Evolutionary conservation across 768 basidiomycete genomes (phyloP).

Genomic region (Tylopilus plumbeoviolaceoides): DNA sequence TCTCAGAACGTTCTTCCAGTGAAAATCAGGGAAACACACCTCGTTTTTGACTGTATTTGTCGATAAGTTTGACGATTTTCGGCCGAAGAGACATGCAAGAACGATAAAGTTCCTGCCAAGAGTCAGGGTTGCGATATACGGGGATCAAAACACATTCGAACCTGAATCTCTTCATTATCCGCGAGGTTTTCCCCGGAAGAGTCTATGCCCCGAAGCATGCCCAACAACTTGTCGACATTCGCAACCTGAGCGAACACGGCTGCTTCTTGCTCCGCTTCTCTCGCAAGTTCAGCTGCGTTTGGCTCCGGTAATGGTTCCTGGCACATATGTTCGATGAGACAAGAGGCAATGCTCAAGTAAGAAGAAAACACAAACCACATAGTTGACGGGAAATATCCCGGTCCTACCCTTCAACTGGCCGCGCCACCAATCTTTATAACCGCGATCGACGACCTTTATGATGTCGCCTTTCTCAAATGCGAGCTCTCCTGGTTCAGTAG

Average conservation of each 20-base stretch:
- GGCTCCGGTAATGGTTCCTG: slow-evolving; percentile 87
- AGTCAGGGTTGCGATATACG: slow-evolving; percentile 6
- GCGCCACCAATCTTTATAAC: slow-evolving; percentile 96
- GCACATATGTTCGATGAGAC: not conserved
- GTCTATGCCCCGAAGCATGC: slow-evolving; percentile 70
- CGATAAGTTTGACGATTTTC: slow-evolving; percentile 94
- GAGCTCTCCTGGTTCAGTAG: slow-evolving; percentile 85
- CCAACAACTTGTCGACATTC: slow-evolving; percentile 76
- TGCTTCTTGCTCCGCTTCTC: slow-evolving; percentile 84
- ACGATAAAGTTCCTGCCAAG: slow-evolving; percentile 77
- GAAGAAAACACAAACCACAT: slow-evolving; percentile 65
- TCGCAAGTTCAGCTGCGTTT: slow-evolving; percentile 66
- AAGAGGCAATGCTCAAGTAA: not conserved
- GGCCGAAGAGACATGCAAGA: slow-evolving; percentile 85
- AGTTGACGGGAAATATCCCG: slow-evolving; percentile 96
- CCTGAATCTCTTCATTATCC: slow-evolving; percentile 88
- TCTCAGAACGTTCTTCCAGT: not conserved
- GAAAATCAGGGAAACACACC: slow-evolving; percentile 30
- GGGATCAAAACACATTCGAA: slow-evolving; percentile 28
- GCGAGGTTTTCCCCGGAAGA: slow-evolving; percentile 77
- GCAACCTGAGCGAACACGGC: slow-evolving; percentile 83
- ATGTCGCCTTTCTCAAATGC: slow-evolving; percentile 90
- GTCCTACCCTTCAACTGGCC: slow-evolving; percentile 88
- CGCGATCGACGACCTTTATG: slow-evolving; percentile 91
- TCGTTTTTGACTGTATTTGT: slow-evolving; percentile 96